phyloP scores from a whole-genome alignment of 352 stramenopile genomes.

The Phytophthora cryptogea region DNA sequence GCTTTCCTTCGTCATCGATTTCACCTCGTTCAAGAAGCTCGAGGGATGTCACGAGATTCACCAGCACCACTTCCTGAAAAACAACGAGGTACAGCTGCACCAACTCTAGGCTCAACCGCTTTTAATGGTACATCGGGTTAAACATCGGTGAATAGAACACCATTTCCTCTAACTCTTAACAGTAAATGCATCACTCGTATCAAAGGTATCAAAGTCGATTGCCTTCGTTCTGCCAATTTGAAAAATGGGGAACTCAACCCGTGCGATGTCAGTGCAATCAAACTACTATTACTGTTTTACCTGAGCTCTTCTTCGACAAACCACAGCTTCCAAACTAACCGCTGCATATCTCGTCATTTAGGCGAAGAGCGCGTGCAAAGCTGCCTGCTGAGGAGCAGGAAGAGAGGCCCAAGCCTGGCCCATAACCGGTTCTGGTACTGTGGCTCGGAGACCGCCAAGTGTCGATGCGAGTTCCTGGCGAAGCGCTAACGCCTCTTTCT shows the following conservation, averaged over 20 bases:
- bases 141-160: background rate
- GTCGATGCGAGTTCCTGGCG: slow-evolving; percentile 49
- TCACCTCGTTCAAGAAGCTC: slow-evolving; percentile 74
- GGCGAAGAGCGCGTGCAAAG: slow-evolving; percentile 69
- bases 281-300: slow-evolving; percentile 25
- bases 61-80: slow-evolving; percentile 47
- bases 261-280: background rate
- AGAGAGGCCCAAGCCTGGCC: slow-evolving; percentile 61
- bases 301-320: slow-evolving; percentile 8
- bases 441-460: slow-evolving; percentile 50
- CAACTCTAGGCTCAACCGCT: slow-evolving; percentile 8
- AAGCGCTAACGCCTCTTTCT: slow-evolving; percentile 47
- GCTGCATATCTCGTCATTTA: slow-evolving; percentile 24
- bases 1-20: slow-evolving; percentile 82
- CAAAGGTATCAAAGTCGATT: too few species aligned
- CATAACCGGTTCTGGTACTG: slow-evolving; percentile 64
- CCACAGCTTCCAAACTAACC: background rate
- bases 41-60: slow-evolving; percentile 63
- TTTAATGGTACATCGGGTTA: background rate
- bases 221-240: too few species aligned
- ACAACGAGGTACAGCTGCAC: slow-evolving; percentile 1
- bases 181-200: too few species aligned
- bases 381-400: slow-evolving; percentile 51
- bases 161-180: background rate
- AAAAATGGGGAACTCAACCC: too few species aligned